A percentile compares a stretch with the other conserved stretches of the same genome.
Evolutionary conservation across 208 protist species (phyloP).

Genomic region (Phytomonas sp.): DNA sequence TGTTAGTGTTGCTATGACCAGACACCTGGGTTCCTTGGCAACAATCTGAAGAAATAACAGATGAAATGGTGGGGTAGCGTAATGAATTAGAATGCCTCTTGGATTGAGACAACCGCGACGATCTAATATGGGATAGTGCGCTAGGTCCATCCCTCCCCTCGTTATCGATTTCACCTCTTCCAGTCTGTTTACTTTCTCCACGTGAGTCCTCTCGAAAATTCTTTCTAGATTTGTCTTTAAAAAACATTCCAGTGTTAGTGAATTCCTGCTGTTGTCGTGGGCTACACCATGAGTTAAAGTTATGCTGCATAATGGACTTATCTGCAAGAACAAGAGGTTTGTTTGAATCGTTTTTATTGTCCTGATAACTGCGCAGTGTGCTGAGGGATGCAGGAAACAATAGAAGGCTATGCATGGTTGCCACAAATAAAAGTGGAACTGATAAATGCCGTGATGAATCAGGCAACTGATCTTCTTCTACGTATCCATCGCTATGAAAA

Average conservation of each 20-base stretch:
- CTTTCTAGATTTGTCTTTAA: not conserved
- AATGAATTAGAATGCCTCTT: not conserved
- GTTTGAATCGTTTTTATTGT: not conserved
- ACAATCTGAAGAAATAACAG: not conserved
- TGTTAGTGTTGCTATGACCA: slow-evolving; percentile 7
- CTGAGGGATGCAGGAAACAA: not conserved
- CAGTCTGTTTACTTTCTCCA: not conserved
- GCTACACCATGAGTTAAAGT: not conserved
- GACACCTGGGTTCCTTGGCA: not conserved
- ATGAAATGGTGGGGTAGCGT: not conserved
- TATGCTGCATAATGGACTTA: not conserved
- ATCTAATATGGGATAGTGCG: not conserved
- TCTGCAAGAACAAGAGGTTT: not conserved
- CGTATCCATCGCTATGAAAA: not conserved
- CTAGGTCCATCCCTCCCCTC: not conserved
- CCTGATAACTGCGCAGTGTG: not conserved
- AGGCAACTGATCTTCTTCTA: not conserved
- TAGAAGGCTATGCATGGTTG: not conserved
- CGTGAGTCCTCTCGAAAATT: not conserved
- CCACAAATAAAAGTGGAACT: slow-evolving; percentile 3
- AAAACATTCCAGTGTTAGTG: not conserved
- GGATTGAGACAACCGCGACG: not conserved
- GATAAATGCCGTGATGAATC: not conserved
- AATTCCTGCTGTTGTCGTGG: not conserved
- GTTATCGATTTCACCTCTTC: not conserved